These are phyloP conservation scores for Ceratobasidium papillatum DNA, from an alignment of 1,284 basidiomycete species.

Conservation along the genomic window DNA sequence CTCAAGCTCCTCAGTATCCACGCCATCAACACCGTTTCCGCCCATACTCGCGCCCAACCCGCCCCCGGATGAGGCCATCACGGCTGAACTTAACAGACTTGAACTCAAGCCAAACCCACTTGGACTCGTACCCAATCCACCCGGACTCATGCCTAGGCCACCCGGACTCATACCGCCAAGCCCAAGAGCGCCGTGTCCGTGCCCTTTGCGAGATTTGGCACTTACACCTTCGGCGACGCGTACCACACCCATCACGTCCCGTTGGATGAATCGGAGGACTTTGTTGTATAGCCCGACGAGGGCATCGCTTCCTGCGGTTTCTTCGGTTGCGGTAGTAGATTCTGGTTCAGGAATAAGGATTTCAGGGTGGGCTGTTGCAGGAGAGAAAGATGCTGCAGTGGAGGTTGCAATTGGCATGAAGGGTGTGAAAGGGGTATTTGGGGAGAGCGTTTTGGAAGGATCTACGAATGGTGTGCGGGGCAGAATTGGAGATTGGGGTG, in stretches of 20 bases:
- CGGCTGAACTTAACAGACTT: neutral
- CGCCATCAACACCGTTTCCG: neutral
- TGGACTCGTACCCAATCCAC: slow-evolving; percentile 26
- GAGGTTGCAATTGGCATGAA: slow-evolving; percentile 64
- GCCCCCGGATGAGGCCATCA: neutral
- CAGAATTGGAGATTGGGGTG: slow-evolving; percentile 74
- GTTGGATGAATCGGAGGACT: slow-evolving; percentile 80
- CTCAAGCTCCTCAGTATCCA: slow-evolving; percentile 47
- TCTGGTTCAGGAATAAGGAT: slow-evolving; percentile 36
- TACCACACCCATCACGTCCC: slow-evolving; percentile 67
- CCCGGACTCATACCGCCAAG: slow-evolving; percentile 3
- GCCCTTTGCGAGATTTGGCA: slow-evolving; percentile 52
- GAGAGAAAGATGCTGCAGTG: slow-evolving; percentile 37
- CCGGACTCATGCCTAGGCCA: slow-evolving; percentile 22
- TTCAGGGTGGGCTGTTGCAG: slow-evolving; percentile 25
- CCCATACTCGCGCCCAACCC: neutral
- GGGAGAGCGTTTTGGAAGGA: slow-evolving; percentile 52
- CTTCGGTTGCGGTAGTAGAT: neutral
- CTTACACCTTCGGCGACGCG: slow-evolving; percentile 70
- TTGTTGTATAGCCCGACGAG: slow-evolving; percentile 82
- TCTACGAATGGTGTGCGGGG: slow-evolving; percentile 73
- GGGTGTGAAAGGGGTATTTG: slow-evolving; percentile 61
- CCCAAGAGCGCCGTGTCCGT: neutral
- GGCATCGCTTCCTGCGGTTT: slow-evolving; percentile 62
- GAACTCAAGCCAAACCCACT: slow-evolving; percentile 34